Base-by-base conservation (phyloP, 106 monocot genomes). In the Platanthera zijinensis region DNA sequence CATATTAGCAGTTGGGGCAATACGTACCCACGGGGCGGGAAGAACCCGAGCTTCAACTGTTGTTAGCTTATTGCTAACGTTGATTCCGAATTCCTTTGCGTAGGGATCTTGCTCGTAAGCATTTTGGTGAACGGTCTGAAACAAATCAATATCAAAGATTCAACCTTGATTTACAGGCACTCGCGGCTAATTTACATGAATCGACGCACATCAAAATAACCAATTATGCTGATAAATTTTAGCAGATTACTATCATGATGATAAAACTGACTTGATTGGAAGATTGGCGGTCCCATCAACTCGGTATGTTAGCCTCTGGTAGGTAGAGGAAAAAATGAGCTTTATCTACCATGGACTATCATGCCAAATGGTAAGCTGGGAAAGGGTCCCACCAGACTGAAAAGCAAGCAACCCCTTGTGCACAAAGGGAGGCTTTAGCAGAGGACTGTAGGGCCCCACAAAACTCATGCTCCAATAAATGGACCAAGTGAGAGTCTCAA, bases 11-110 rank as follows among this genome's bases (percentile, higher is more conserved):
- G 32, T 13, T 50, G 48, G 39, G 21, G 25, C 47, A 82, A 39
- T 92, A n/a, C n/a, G n/a, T n/a, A 95, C 95, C 95, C 95, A 95
- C n/a, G 95, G 95, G 50, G 95, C 86, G 46, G 95, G 95, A 80
- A 95, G 95, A 74, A 95, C 87, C 72, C 95, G 80, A 62, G 95
- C 95, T 80, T 95, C 95, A 76, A 92, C 87, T 11, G 89, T 84
- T 32, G 95, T 80, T 14, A 89, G 86, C 76, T 88, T 87, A 64
- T 89, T 86, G 68, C 83, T 87, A 19, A 95, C 88, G 73, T 80
- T 86, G 52, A 95, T 91, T 10, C 92, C 95, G 74, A 95, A 95
- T 72, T 95, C 95, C 72, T 88, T 92, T 57, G 89, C 95, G 81
- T 92, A 89, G 4, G 91, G 86, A 82, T 95, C 92, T 79, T 92